A percentile compares a stretch with the other conserved stretches of the same genome.
phyloP scores from a whole-genome alignment of 2,329 filamentous ascomycete species.

The Monilinia laxa region DNA sequence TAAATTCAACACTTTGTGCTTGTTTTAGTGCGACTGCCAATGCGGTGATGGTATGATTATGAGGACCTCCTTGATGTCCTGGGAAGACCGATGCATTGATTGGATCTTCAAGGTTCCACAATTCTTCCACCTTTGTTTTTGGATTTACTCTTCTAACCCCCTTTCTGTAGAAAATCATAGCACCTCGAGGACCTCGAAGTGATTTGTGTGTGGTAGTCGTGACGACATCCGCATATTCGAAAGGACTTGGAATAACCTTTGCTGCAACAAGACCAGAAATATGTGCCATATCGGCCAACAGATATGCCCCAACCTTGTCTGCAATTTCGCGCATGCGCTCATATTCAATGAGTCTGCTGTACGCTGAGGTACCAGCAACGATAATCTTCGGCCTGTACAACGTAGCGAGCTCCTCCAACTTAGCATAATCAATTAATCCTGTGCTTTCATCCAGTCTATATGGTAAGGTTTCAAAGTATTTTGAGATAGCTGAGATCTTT shows the following conservation, averaged over 20 bases:
- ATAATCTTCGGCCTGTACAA: slow-evolving; percentile 95
- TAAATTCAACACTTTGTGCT: slow-evolving; percentile 89
- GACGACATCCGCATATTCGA: slow-evolving; percentile 89
- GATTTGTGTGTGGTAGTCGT: slow-evolving; percentile 99
- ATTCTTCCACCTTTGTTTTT: slow-evolving; percentile 88
- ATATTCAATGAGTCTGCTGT: slow-evolving; percentile 95
- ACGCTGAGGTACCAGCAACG: slow-evolving; percentile 90
- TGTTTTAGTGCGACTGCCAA: slow-evolving; percentile 94
- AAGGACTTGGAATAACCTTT: slow-evolving; percentile 86
- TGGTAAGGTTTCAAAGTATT: slow-evolving; percentile 97
- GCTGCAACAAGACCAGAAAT: slow-evolving; percentile 93
- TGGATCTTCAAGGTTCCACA: slow-evolving; percentile 90
- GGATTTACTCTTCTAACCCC: slow-evolving; percentile 85
- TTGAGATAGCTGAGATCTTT: slow-evolving; percentile 97
- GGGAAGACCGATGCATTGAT: slow-evolving; percentile 99
- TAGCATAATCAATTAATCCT: slow-evolving; percentile 92
- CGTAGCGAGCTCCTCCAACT: slow-evolving; percentile 80
- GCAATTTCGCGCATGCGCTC: slow-evolving; percentile 85
- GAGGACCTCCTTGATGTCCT: slow-evolving; percentile 95
- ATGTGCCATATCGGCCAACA: slow-evolving; percentile 95
- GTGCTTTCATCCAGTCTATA: slow-evolving; percentile 90
- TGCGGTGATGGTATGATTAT: slow-evolving; percentile 99
- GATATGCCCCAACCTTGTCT: slow-evolving; percentile 87
- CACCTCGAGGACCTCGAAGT: slow-evolving; percentile 91
- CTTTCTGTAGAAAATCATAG: slow-evolving; percentile 99